Base-by-base conservation (phyloP, 306 rosid genomes). In the Biancaea sappan region DNA sequence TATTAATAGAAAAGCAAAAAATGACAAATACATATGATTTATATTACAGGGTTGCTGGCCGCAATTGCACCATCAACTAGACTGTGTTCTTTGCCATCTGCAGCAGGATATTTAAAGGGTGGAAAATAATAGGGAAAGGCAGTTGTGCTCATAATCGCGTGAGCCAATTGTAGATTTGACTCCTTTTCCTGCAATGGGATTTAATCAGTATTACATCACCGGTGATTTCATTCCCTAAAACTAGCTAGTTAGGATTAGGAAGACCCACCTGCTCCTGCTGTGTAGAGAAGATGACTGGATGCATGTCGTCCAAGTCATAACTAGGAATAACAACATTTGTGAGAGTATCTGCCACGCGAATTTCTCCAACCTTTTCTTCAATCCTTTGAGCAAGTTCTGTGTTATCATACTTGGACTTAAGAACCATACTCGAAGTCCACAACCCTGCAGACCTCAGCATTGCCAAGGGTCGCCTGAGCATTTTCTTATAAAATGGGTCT, bases 291-390 rank as follows among this genome's bases (percentile, higher is more conserved):
- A 75, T 53, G 66, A 52, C 6, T 8, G 73, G 79, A 28, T 53
- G 80, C 53, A 54, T 37, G 22, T 8, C 4, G 1, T 25, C 32
- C 67, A 76, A 1, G 58, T 76, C 80, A 76, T 66, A 66, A 40
- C 74, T 26, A 26, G 80, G 68, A 34, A 76, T 76, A 44, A 76
- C 68, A 19, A 76, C 57, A 37, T 76, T 66, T 26, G 73, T 66
- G 32, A 54, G 63, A 12, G 68, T 76, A 14, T 76, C 35, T 31
- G 73, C 54, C 32, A 75, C 12, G 19, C n/a, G n/a, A n/a, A n/a
- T n/a, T n/a, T n/a, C n/a, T n/a, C n/a, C n/a, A n/a, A n/a, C n/a
- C n/a, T n/a, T n/a, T n/a, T n/a, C n/a, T n/a, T n/a, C n/a, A n/a
- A n/a, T n/a, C n/a, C n/a, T n/a, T n/a, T n/a, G n/a, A n/a, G n/a